A percentile compares a stretch with the other conserved stretches of the same genome.
phyloP scores from a whole-genome alignment of 2,329 filamentous ascomycete genomes.

The Pseudodiploospora longispora region DNA sequence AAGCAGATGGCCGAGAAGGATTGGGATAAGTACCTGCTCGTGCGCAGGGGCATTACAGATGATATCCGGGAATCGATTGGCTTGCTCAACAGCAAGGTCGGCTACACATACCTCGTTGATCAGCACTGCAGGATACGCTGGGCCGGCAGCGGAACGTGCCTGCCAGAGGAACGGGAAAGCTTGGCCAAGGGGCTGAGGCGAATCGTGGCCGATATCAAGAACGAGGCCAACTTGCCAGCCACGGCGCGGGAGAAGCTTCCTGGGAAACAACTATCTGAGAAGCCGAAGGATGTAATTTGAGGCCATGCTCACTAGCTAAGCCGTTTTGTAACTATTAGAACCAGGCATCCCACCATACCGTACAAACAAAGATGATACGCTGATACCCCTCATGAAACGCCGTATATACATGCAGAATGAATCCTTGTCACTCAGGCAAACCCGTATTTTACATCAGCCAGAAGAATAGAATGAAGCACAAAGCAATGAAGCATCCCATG shows the following conservation, averaged over 20 bases:
- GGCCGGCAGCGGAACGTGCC: conserved; percentile 72
- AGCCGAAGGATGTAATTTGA: conserved; percentile 18
- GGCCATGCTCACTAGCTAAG: background rate
- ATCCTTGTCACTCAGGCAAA: background rate
- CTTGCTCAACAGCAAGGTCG: conserved; percentile 81
- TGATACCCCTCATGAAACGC: conserved; percentile 30
- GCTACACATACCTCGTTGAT: conserved; percentile 89
- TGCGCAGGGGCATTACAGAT: conserved; percentile 49
- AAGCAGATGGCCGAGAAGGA: conserved; percentile 41
- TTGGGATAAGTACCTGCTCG: conserved; percentile 55
- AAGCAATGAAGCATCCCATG: conserved; percentile 80
- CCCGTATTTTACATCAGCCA: conserved; percentile 55
- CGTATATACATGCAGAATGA: conserved; percentile 14
- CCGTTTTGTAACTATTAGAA: background rate
- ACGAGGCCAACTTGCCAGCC: conserved; percentile 24
- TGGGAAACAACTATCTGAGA: conserved; percentile 22
- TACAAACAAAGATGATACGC: conserved; percentile 25
- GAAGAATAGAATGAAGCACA: conserved; percentile 82
- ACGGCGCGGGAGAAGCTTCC: conserved; percentile 25
- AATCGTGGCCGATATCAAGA: conserved; percentile 51
- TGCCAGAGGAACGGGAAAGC: conserved; percentile 57
- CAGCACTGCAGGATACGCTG: conserved; percentile 82
- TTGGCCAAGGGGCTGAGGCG: conserved; percentile 57
- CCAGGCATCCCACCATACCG: conserved; percentile 16
- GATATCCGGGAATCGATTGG: conserved; percentile 57